Evolutionary conservation across 1,284 basidiomycete genomes (phyloP), one percentile per base, ranked within the genome.

Genomic region (Vanrija sp.): DNA sequence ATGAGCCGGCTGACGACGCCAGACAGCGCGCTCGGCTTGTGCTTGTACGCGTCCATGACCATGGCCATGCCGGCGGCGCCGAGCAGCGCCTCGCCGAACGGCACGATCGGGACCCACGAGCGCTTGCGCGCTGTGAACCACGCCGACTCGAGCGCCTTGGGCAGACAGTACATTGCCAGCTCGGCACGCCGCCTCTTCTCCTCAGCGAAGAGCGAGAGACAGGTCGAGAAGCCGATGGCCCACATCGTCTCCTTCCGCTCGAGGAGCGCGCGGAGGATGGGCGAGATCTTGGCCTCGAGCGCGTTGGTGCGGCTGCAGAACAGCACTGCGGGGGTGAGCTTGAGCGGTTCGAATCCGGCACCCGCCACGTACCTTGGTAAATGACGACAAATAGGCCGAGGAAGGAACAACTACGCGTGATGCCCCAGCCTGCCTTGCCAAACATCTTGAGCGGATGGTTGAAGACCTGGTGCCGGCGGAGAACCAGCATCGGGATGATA

Each of bases 1-100:
- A 97, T 69, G 63, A 97, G 85, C 50, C 87, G 81, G 58, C 91
- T 81, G 12, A 97, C 90, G 6, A 97, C 80, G 0, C 91, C 89
- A 0, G 89, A 91, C 26, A 98, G 80, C 66, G 92, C 86, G 49
- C 91, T 84, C 0, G 94, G 94, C 66, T 91, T 86, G 72, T 94
- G 91, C 81, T 76, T 74, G 64, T 81, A 82, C n/a, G 78, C 76
- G 57, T 79, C 88, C 92, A 96, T 95, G 23, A 94, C 87, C 86
- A 96, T 89, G 1, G 85, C 86, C 86, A 94, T 89, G 18, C 87
- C 91, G 45, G 86, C 78, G 18, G 86, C 85, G 39, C 85, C 83
- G 48, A 88, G 72, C 79, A 85, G 69, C 78, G 72, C 85, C 81
- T 68, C 90, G 80, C 68, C 90, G 81, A 76, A 83, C 73, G 76